Base-by-base conservation (phyloP, 2,329 filamentous ascomycete genomes). In the Coniochaeta sp. region DNA sequence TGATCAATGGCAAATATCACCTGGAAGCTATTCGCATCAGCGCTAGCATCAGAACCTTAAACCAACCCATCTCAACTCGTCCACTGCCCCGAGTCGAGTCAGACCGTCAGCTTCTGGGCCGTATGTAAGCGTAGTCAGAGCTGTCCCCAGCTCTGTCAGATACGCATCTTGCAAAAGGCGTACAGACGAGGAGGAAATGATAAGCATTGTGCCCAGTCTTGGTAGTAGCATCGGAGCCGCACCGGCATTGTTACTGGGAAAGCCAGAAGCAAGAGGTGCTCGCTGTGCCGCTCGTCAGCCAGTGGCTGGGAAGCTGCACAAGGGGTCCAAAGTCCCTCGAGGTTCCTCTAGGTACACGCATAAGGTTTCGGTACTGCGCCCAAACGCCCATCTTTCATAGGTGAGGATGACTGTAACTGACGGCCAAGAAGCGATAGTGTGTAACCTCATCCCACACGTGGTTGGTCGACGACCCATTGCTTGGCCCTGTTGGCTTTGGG, bases 31-130 rank as follows among this genome's bases (percentile, higher is more conserved):
- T 28, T 50, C 47, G 24, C 47, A 52, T 52, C 47, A 52, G 47
- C 47, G 30, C 47, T 52, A 52, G 47, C 22, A 52, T 52, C 47
- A 52, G 47, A 52, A 52, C 47, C 47, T 52, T 52, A 52, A 52
- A 16, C 22, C 47, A n/a, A 52, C 47, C 9, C 47, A 17, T 24
- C 24, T 14, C 22, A 24, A n/a, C 14, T 52, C 6, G 24, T 24
- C 17, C 30, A 14, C 26, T 52, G 10, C 14, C 26, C 16, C 14
- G 17, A 24, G 19, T 4, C 9, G 16, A 47, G 42, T 47, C 19
- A 47, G 42, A 47, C 42, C 12, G 42, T 24, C 42, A 47, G 42
- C 19, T 24, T 24, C 19, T 26, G 10, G 26, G 42, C 42, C 26
- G 42, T n/a, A n/a, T 32, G 30, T 47, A 47, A 47, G 42, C 42